Evolutionary conservation across 345 rosid genomes (phyloP).

Genomic region (Boechera divaricarpa): DNA sequence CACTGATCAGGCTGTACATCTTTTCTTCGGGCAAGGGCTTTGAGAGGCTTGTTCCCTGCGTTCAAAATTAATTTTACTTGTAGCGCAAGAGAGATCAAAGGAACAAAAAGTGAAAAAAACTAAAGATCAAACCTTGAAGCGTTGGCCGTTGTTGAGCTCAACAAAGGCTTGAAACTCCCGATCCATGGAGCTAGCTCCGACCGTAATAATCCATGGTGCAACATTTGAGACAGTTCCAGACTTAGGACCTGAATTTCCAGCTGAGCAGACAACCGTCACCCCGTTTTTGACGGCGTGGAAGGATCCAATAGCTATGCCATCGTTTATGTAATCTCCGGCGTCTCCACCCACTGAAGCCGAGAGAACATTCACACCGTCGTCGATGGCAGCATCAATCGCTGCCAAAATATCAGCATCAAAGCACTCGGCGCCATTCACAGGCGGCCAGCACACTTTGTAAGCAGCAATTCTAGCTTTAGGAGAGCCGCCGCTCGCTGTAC

Average conservation of each 20-base stretch:
- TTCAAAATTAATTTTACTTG: slow-evolving; percentile 9
- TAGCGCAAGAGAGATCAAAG: background rate
- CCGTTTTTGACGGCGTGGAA: slow-evolving; percentile 52
- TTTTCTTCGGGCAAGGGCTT: slow-evolving; percentile 44
- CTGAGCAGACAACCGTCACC: slow-evolving; percentile 50
- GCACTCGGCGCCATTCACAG: slow-evolving; percentile 44
- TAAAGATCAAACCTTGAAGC: slow-evolving; percentile 49
- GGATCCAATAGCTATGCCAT: slow-evolving; percentile 50
- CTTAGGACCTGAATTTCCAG: slow-evolving; percentile 78
- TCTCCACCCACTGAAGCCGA: slow-evolving; percentile 55
- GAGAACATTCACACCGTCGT: slow-evolving; percentile 61
- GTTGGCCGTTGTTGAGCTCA: slow-evolving; percentile 52
- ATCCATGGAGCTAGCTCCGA: slow-evolving; percentile 81
- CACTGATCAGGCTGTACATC: slow-evolving; percentile 60
- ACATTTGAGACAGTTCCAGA: slow-evolving; percentile 57
- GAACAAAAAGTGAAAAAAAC: background rate
- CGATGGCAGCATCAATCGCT: slow-evolving; percentile 62
- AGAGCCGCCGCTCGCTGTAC: slow-evolving; percentile 75
- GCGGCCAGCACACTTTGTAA: slow-evolving; percentile 65
- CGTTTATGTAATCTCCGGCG: slow-evolving; percentile 37
- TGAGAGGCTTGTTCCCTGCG: slow-evolving; percentile 74
- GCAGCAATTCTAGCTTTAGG: slow-evolving; percentile 69
- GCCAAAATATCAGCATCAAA: slow-evolving; percentile 65
- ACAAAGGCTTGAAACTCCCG: slow-evolving; percentile 61
- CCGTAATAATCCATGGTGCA: slow-evolving; percentile 78